Evolutionary conservation across 2,329 filamentous ascomycete species (phyloP).

Genomic region (Lachnellula suecica): DNA sequence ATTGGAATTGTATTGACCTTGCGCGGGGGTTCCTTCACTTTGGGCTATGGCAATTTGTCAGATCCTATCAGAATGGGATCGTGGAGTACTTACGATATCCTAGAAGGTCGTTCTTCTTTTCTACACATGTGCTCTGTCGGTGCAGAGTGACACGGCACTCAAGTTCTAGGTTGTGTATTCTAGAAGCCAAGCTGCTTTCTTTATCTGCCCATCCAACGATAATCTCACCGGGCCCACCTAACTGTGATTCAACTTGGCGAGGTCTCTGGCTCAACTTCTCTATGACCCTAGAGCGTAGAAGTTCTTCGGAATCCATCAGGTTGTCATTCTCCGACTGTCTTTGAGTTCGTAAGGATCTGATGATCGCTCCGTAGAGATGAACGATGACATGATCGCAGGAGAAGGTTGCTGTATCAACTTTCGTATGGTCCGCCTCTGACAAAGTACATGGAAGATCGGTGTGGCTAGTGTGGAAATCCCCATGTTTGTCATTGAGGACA

Average conservation of each 20-base stretch:
- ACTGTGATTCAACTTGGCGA: neutral
- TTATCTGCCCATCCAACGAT: constrained; percentile 1
- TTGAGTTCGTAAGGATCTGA: neutral
- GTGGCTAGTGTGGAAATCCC: constrained; percentile 20
- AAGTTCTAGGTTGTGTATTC: constrained; percentile 2
- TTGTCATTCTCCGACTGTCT: neutral
- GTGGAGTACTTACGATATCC: neutral
- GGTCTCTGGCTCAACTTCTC: constrained; percentile 18
- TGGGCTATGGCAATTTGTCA: neutral
- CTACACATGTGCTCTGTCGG: constrained; percentile 14
- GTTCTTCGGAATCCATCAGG: neutral
- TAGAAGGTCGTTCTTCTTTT: constrained; percentile 4
- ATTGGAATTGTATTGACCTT: neutral
- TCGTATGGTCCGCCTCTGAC: neutral
- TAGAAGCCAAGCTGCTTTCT: constrained; percentile 1
- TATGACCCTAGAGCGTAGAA: neutral
- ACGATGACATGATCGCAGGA: constrained; percentile 15
- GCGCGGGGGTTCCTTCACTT: neutral
- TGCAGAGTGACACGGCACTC: constrained; percentile 15
- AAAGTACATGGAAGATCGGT: constrained; percentile 2
- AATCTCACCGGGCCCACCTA: neutral
- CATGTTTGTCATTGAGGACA: constrained; percentile 27
- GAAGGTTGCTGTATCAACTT: neutral
- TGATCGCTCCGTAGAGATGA: constrained; percentile 4
- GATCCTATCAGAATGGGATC: too few species aligned